Percentiles rank a stretch among this genome's conserved stretches.
Evolutionary conservation across 371 early-diverging fungal genomes (phyloP).

Genomic region (Mortierella sp.): DNA sequence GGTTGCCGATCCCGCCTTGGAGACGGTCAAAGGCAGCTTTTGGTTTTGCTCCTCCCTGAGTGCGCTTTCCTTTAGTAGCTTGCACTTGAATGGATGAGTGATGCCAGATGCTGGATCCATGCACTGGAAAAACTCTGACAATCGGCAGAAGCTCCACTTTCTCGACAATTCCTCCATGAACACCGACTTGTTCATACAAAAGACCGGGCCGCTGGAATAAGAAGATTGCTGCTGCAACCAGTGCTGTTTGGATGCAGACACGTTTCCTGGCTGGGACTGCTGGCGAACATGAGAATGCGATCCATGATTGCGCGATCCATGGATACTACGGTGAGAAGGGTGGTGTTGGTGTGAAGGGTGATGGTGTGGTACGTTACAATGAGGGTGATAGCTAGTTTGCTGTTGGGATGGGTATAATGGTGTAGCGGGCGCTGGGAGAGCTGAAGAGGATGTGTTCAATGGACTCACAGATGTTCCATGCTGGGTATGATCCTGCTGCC

Average conservation of each 20-base stretch:
- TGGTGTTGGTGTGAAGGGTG: constrained; percentile 13
- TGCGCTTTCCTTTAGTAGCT: constrained; percentile 79
- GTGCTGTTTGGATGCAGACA: constrained; percentile 31
- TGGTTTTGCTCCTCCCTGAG: constrained; percentile 58
- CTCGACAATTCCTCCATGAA: constrained; percentile 75
- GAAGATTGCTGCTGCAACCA: constrained; percentile 41
- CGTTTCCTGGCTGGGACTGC: constrained; percentile 35
- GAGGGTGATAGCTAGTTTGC: constrained; percentile 23
- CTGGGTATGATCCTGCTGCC: constrained; percentile 22
- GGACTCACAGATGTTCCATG: constrained; percentile 11
- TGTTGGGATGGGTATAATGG: constrained; percentile 4
- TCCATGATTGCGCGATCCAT: constrained; percentile 1
- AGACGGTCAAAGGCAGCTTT: neutral
- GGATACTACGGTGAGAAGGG: constrained; percentile 4
- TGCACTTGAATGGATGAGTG: constrained; percentile 76
- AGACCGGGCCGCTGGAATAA: constrained; percentile 22
- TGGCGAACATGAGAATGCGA: constrained; percentile 43
- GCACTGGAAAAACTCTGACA: constrained; percentile 81
- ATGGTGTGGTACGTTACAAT: constrained; percentile 18
- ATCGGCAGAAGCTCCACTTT: constrained; percentile 82
- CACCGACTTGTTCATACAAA: constrained; percentile 52
- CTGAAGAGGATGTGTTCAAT: constrained; percentile 7
- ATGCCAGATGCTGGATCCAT: constrained; percentile 73
- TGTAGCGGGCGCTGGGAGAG: constrained; percentile 8
- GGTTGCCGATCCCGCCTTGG: too few species aligned